Percentiles rank a stretch among this genome's conserved stretches.
Conservation (phyloP, 2,329 filamentous ascomycete genomes). For the Aspergillus glaucus region DNA sequence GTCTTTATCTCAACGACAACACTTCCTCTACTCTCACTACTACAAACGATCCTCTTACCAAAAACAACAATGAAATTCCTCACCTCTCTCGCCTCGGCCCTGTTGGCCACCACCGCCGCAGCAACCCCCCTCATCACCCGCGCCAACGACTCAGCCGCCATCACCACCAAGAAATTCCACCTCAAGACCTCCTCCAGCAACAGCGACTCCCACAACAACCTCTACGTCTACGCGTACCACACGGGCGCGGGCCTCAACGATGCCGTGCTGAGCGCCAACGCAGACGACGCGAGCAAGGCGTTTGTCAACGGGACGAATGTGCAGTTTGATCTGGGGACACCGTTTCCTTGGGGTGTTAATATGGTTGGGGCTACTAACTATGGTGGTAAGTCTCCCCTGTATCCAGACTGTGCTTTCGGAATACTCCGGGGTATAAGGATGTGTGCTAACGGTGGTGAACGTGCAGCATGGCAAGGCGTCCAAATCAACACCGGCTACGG, state of each 20-base stretch:
- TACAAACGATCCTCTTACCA: background rate
- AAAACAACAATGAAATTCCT: slow-evolving; percentile 22
- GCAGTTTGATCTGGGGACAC: slow-evolving; percentile 22
- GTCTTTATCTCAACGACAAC: background rate
- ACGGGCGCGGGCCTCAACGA: slow-evolving; percentile 36
- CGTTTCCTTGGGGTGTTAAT: slow-evolving; percentile 28
- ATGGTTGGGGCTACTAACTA: slow-evolving; percentile 25
- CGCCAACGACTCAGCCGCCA: slow-evolving; percentile 10
- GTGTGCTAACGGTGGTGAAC: background rate
- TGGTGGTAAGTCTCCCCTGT: slow-evolving; percentile 17
- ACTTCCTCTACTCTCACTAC: slow-evolving; percentile 1
- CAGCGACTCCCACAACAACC: slow-evolving; percentile 25
- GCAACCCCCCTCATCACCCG: slow-evolving; percentile 20
- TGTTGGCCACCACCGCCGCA: slow-evolving; percentile 21
- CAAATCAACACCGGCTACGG: slow-evolving; percentile 30
- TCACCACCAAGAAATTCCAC: slow-evolving; percentile 21
- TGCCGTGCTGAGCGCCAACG: slow-evolving; percentile 26
- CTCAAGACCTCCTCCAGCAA: slow-evolving; percentile 31
- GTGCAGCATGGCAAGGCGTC: slow-evolving; percentile 31
- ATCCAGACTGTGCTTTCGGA: too few relatives aligned
- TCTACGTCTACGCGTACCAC: slow-evolving; percentile 35
- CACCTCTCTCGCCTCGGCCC: slow-evolving; percentile 20
- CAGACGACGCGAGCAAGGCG: slow-evolving; percentile 16
- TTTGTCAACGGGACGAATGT: slow-evolving; percentile 30
- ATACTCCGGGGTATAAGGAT: background rate